Evolutionary conservation across 192 early-diverging fungal species (phyloP).

Genomic region (Coemansia sp.): DNA sequence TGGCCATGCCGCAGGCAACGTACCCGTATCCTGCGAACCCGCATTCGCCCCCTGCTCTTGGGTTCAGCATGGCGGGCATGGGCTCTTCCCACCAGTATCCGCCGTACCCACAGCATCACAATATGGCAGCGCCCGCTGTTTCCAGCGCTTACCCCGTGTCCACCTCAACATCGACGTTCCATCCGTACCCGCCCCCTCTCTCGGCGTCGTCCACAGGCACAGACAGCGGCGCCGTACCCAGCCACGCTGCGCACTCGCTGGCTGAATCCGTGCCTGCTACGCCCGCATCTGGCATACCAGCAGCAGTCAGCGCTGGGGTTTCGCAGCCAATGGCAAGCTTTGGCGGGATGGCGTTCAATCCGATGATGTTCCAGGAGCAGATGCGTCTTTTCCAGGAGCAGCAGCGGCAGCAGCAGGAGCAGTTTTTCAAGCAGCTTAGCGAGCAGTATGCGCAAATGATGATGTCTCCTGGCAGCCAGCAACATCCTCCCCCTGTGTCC

Average conservation of each 20-base stretch:
- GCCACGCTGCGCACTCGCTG: no score
- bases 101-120: neutral
- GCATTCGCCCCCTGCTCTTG: neutral
- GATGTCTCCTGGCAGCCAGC: neutral
- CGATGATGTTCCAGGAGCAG: slow-evolving; percentile 29
- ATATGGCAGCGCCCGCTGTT: neutral
- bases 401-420: slow-evolving; percentile 44
- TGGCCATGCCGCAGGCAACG: neutral
- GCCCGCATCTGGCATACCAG: no score
- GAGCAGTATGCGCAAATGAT: slow-evolving; percentile 37
- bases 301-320: no score
- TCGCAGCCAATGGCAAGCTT: neutral
- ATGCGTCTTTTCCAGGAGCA: slow-evolving; percentile 47
- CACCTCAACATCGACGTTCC: neutral
- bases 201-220: neutral
- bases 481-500: neutral
- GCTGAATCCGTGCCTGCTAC: no score
- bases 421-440: slow-evolving; percentile 37
- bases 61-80: slow-evolving; percentile 2
- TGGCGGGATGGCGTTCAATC: slow-evolving; percentile 6
- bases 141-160: neutral
- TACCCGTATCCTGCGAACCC: neutral
- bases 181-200: slow-evolving; percentile 3
- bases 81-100: neutral
- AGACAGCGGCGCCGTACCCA: neutral